Evolutionary conservation across 108 stramenopile genomes (phyloP), one percentile per base, ranked within the genome.

Genomic region (Skeletonema marinoi): DNA sequence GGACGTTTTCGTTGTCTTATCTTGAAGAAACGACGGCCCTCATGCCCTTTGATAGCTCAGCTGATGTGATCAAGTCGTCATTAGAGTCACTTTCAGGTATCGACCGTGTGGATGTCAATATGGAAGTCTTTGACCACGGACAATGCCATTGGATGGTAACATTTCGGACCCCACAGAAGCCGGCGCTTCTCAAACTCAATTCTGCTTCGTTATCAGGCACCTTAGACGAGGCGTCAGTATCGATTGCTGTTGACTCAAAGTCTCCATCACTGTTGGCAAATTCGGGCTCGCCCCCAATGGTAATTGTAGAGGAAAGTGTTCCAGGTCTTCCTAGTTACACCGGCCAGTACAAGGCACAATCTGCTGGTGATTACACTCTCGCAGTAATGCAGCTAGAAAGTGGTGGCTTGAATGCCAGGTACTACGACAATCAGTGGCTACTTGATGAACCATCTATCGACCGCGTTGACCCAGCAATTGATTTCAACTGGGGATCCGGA

Each of bases 341-440:
- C 0, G 95, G 82, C 32, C 67, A 60, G 8, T 96, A 94, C 70
- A 72, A 66, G n/a, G 88, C 91, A 6, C 41, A 75, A 19, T 17
- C 38, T 8, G 69, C 86, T 31, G 95, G 95, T 2, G 54, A 64
- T 31, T 89, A 89, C 63, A 68, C 85, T 33, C 86, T 93, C 13
- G 81, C 83, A 29, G 92, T 96, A 35, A 61, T 72, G 44, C 93
- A 94, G 66, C 77, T 96, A 31, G 48, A 82, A 50, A 68, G 65
- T 14, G 95, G 95, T 13, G 95, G 95, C n/a, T 73, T 96, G 38
- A 63, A 60, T 32, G 93, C 81, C 2, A 70, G 71, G 29, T 96
- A 93, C 71, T 96, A 87, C 73, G 93, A 96, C 68, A 94, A 94
- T 70, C 90, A 90, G 71, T 96, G 93, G 92, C 77, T 96, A 3